Base-by-base conservation (phyloP, 306 rosid genomes). In the cucumber (Cucumis sativus) region DNA sequence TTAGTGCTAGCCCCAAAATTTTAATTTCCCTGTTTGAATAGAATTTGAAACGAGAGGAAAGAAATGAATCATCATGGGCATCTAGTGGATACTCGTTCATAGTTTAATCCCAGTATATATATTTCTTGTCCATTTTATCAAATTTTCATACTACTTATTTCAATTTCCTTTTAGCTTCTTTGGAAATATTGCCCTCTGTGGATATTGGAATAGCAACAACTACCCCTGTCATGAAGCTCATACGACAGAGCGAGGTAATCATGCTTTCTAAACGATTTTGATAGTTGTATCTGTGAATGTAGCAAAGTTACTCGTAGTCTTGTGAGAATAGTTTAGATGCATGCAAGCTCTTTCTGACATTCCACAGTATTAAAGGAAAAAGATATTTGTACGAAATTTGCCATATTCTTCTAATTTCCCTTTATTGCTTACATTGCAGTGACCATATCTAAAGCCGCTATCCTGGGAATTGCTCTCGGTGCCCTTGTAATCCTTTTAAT, bases 391-490 rank as follows among this genome's bases (percentile, higher is more conserved):
- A 18, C 59, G 57, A 63, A 79, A 41, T 56, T 18, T 73, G 52
- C 33, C 17, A 39, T 41, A 67, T 72, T 4, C 6, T 8, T 72
- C n/a, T 17, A 4, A 6, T 5, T 83, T 35, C n/a, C 2, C 23
- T 9, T 30, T 17, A 13, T 73, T 80, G 62, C 58, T 28, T 41
- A 10, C 63, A 79, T 11, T 78, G 85, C 85, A 96, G 99, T 89
- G 68, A 84, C 87, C 20, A 76, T 96, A 79, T 88, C 99, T 13
- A 96, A 92, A 89, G 97, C 91, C 0, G 98, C 97, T 71, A 96
- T 96, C 78, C 87, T 96, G 9, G 99, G 99, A 67, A 96, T 96
- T 66, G 91, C 97, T 60, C 98, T 96, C 59, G 99, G 99, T n/a
- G 96, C 91, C 75, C 90, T 96, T 23, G 92, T 89, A 56, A 88